Base-by-base conservation (phyloP, 345 rosid species). In the Hevea brasiliensis region DNA sequence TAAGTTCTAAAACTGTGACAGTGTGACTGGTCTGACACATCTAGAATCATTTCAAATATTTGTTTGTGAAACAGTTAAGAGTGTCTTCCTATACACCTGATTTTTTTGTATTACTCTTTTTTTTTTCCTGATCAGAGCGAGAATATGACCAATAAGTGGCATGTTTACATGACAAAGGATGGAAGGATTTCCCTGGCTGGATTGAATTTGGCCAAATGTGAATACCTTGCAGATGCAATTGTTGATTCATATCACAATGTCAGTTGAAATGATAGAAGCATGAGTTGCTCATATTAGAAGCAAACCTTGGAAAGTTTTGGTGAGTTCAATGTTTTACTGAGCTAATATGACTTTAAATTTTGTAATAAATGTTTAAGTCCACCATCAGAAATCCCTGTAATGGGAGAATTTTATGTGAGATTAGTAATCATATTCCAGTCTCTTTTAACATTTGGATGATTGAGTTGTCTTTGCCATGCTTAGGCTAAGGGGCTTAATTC, bases 181-280 rank as follows among this genome's bases (percentile, higher is more conserved):
- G 99, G 99, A 79, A 88, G 98, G 45, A 95, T 95, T 78, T 92
- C 98, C 9, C 70, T 95, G 74, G 99, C 98, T 0, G 98, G 99
- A 74, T 80, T 95, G 61, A 86, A 91, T 61, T 75, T 95, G 84
- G 99, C 96, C 26, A 95, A 95, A 83, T 95, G 98, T 47, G 93
- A 95, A 67, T 87, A 90, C 79, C 98, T 92, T 59, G 97, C 98
- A 0, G 98, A 92, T 76, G 97, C 98, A 13, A 89, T 95, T 61
- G 72, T 89, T 0, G 98, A 95, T 79, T 92, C 98, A 1, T 92
- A 76, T 79, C 92, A 92, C 65, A 94, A 87, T 70, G 89, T 88
- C 72, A 85, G 88, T 77, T 91, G 74, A 94, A 57, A 45, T 9
- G 5, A 24, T 58, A 60, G 66, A 67, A 32, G 15, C 44, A 29